Percentiles rank a stretch among this genome's conserved stretches.
Conservation (phyloP, 495 filamentous ascomycete genomes). For the Staphylotrichum tortipilum region DNA sequence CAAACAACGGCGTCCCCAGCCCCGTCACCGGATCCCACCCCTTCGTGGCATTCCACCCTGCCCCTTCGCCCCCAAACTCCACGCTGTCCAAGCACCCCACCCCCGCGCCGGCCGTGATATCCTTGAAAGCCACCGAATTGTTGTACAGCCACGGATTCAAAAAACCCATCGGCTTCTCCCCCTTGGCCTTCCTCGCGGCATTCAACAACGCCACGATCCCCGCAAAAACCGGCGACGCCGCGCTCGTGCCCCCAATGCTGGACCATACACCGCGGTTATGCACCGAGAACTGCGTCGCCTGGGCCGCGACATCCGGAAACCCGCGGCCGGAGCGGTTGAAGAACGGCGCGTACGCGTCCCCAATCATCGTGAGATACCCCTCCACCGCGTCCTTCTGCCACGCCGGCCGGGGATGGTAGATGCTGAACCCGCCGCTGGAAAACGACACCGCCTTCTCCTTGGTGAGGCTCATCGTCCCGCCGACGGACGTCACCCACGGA, state of each 20-base stretch:
- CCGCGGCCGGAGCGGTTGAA: conserved; percentile 55
- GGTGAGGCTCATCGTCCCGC: conserved; percentile 48
- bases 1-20: conserved; percentile 33
- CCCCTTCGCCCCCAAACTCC: conserved; percentile 13
- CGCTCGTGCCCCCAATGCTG: conserved; percentile 49
- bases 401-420: conserved; percentile 50
- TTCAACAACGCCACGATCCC: conserved; percentile 60
- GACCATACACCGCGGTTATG: conserved; percentile 2
- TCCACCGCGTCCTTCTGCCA: conserved; percentile 53
- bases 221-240: conserved; percentile 54
- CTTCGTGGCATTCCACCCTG: conserved; percentile 48
- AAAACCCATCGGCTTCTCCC: conserved; percentile 56
- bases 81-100: not conserved
- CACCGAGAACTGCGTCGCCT: conserved; percentile 22
- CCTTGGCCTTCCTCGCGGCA: conserved; percentile 50
- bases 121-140: not conserved
- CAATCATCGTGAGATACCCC: conserved; percentile 33
- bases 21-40: conserved; percentile 43
- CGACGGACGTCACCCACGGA: conserved; percentile 65
- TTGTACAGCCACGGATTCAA: conserved; percentile 69
- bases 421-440: conserved; percentile 55
- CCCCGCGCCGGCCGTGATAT: not conserved
- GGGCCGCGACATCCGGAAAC: conserved; percentile 66
- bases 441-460: conserved; percentile 33
- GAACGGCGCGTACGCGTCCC: conserved; percentile 13